Base-by-base conservation (phyloP, 371 early-diverging fungal genomes). In the Rhizomucor miehei region DNA sequence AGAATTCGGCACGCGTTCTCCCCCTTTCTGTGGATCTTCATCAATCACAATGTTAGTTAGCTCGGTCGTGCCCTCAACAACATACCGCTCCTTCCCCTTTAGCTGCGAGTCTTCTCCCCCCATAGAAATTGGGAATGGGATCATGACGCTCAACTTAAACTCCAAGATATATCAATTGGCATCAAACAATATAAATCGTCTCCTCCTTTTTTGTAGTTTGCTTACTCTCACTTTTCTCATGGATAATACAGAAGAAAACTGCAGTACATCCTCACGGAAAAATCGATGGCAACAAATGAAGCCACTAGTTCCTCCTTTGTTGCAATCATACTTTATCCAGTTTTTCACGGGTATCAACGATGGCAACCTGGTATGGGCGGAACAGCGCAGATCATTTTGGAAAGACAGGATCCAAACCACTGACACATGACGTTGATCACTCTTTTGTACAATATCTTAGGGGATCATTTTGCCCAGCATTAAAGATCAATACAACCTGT, bases 401-500 rank as follows among this genome's bases (percentile, higher is more conserved):
- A 29, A 29, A 29, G 29, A 29, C 29, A 5, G 8, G 29, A 29
- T 5, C 3, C 29, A 29, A 29, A 29, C 29, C 3, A 5, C 29
- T 3, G 29, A 29, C 3, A n/a, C n/a, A n/a, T n/a, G n/a, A n/a
- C n/a, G n/a, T n/a, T n/a, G n/a, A n/a, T n/a, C n/a, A n/a, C n/a
- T n/a, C n/a, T n/a, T 29, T 29, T 29, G 3, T 29, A 29, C 29
- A 29, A 29, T 29, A 29, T 19, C 20, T 16, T 38, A 53, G 48
- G 61, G 66, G 20, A 61, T 66, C 34, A 61, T 61, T 17, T 40
- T 66, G 16, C 66, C 66, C 14, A 50, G 52, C n/a, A 57, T 66
- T 3, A 48, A 58, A 25, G 44, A 47, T 4, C 49, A 58, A 19
- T 61, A 66, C 46, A 36, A 17, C 38, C 36, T 66, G 17, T 24